Evolutionary conservation across 2,329 filamentous ascomycete genomes (phyloP), one percentile per base, ranked within the genome.

Genomic region (Aspergillus sp.): DNA sequence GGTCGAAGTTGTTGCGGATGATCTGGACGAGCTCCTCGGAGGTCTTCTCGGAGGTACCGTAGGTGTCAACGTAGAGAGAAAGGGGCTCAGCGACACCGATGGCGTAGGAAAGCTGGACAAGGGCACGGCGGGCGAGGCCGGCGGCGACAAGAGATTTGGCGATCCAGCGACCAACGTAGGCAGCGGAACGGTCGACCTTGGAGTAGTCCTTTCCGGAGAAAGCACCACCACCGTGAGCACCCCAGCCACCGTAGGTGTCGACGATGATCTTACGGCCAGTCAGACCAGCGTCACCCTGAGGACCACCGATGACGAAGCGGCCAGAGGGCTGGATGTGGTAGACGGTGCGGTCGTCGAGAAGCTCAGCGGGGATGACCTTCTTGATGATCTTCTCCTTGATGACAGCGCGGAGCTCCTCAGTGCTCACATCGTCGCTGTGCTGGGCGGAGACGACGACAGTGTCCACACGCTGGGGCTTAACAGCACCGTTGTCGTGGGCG

Each of bases 171-270:
- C 87, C 93, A 72, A 98, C 89, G 85, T 99, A 99, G 76, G 95
- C 95, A 70, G 95, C 95, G 57, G 95, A 98, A 74, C 95, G 92
- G 80, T 99, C 95, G 82, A 99, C 95, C 89, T 99, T 99, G 87
- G 93, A 97, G 89, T 97, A 99, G 82, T 99, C 95, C 90, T 99
- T 99, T 77, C 95, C 95, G 75, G 95, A 98, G 91, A 99, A 99
- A 81, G 95, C 95, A 90, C 95, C 95, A 86, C 95, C 95, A 87
- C 95, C 95, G 87, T 99, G 95, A 74, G 95, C 95, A 84, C 95
- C 95, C 95, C 95, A 98, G 76, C 95, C 95, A 85, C 95, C 95
- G 85, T 99, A 99, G 81, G 95, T 98, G 85, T 99, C 95, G 80
- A 99, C 95, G 71, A 97, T 91, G 88, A 99, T 99, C 90, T 99